Evolutionary conservation across 1,139 yeast genomes (phyloP).

Genomic region (Casaregolazyma suthepensis): DNA sequence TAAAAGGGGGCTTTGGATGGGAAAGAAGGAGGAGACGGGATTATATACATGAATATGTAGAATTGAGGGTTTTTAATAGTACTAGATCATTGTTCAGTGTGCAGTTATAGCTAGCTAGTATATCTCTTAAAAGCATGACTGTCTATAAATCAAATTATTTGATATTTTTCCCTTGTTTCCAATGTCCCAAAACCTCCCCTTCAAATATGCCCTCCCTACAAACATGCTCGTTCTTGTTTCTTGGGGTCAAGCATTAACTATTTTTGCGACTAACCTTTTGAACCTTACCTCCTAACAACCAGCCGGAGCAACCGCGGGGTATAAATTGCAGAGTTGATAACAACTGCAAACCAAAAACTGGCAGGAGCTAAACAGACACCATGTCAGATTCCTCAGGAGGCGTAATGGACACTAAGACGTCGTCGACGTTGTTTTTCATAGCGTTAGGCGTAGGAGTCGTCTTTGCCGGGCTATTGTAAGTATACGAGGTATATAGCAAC

Average conservation of each 20-base stretch:
- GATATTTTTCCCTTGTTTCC: no score
- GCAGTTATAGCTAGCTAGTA: no score
- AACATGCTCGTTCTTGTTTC: not conserved
- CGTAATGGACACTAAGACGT: slow-evolving; percentile 6
- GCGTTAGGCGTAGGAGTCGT: slow-evolving; percentile 34
- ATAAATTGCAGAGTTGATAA: not conserved
- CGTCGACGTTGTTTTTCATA: slow-evolving; percentile 28
- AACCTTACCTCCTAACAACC: not conserved
- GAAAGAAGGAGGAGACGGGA: not conserved
- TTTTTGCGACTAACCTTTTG: not conserved
- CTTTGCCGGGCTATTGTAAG: slow-evolving; percentile 30
- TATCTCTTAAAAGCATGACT: no score
- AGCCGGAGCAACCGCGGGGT: not conserved
- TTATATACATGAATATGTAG: not conserved
- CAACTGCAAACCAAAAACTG: not conserved
- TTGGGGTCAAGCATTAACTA: not conserved
- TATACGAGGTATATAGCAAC: not conserved
- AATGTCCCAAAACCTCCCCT: no score
- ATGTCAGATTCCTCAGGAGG: not conserved
- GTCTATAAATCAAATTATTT: no score
- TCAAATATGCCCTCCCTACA: not conserved
- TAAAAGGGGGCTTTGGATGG: not conserved
- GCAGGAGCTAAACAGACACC: not conserved
- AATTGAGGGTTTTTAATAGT: not conserved
- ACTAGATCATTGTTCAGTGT: no score